Evolutionary conservation across 2,329 filamentous ascomycete genomes (phyloP).

Genomic region (Epichloe glyceriae): DNA sequence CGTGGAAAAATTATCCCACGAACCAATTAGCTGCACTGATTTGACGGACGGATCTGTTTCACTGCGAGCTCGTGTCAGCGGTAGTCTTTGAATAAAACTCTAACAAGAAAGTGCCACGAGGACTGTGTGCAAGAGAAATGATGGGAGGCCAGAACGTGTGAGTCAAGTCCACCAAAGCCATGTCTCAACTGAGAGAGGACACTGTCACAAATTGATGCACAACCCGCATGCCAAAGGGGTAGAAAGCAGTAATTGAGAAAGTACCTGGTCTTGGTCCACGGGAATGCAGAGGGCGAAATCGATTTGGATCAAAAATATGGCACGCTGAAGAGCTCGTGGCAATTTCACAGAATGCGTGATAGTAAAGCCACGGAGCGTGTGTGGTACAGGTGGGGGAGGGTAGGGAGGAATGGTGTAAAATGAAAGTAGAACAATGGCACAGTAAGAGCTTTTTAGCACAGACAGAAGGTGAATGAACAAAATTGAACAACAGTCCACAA

Average conservation of each 20-base stretch:
- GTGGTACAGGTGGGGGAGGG: background rate
- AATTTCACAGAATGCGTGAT: background rate
- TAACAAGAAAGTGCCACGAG: background rate
- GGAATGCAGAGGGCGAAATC: background rate
- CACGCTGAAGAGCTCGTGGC: background rate
- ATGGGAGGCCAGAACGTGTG: background rate
- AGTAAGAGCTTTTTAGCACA: too few species aligned
- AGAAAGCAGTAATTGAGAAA: background rate
- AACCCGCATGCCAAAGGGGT: background rate
- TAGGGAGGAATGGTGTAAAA: background rate
- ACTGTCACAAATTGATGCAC: background rate
- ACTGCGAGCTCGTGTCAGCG: constrained; percentile 26
- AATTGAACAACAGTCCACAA: background rate
- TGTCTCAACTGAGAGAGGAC: background rate
- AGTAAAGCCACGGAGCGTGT: background rate
- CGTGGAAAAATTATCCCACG: constrained; percentile 86
- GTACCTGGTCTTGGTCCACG: background rate
- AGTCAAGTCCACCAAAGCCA: background rate
- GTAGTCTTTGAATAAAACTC: background rate
- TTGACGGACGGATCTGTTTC: constrained; percentile 47
- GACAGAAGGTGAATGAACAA: background rate
- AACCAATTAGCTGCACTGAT: constrained; percentile 72
- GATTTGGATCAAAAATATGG: background rate
- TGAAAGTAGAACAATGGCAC: background rate
- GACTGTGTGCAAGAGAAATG: background rate